Evolutionary conservation across 1,139 yeast species (phyloP).

Genomic region (Blastobotrys buckinghamii): DNA sequence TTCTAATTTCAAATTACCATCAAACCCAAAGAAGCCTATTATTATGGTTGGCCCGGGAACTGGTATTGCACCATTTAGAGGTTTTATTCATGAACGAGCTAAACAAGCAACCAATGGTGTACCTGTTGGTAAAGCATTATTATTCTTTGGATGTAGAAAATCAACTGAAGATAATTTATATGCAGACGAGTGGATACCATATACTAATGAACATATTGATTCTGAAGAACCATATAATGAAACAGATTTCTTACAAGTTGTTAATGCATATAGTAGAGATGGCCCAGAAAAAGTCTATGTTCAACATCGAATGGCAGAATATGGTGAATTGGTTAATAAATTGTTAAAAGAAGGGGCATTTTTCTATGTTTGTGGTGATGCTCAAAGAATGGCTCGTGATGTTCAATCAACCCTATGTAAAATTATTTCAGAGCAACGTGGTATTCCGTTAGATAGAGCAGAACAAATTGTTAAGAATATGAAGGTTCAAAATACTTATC

Average conservation of each 20-base stretch:
- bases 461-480: slow-evolving; percentile 71
- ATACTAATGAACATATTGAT: slow-evolving; percentile 32
- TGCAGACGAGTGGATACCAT: slow-evolving; percentile 73
- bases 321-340: slow-evolving; percentile 47
- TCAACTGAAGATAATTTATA: slow-evolving; percentile 73
- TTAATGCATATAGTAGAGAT: slow-evolving; percentile 85
- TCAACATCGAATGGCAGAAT: slow-evolving; percentile 68
- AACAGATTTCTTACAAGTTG: slow-evolving; percentile 40
- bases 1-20: slow-evolving; percentile 91
- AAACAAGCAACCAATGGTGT: slow-evolving; percentile 47
- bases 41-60: slow-evolving; percentile 98
- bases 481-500: slow-evolving; percentile 83
- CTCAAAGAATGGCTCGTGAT: slow-evolving; percentile 92
- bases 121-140: slow-evolving; percentile 63
- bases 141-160: slow-evolving; percentile 85
- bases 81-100: slow-evolving; percentile 80
- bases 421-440: slow-evolving; percentile 57
- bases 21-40: slow-evolving; percentile 75
- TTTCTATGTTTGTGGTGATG: slow-evolving; percentile 96
- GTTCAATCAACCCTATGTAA: slow-evolving; percentile 70
- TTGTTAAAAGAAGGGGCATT: slow-evolving; percentile 73
- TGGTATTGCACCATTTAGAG: slow-evolving; percentile 97
- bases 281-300: slow-evolving; percentile 68
- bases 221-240: slow-evolving; percentile 14
- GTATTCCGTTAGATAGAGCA: slow-evolving; percentile 59